Evolutionary conservation across 352 stramenopile genomes (phyloP).

Genomic region (Phytopythium cucurbitacearum): DNA sequence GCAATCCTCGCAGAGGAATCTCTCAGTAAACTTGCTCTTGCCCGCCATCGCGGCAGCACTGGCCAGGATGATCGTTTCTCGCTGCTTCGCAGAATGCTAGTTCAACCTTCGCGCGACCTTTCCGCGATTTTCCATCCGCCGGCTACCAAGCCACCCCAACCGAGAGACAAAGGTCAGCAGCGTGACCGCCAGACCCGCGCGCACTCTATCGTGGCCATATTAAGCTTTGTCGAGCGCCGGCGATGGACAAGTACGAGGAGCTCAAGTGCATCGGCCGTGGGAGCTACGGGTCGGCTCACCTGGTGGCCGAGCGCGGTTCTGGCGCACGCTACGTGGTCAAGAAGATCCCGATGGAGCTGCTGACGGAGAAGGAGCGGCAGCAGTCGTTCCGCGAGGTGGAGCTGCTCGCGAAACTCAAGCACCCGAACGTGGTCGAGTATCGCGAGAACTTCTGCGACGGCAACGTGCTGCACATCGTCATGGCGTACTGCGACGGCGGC

Average conservation of each 20-base stretch:
- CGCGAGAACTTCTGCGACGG: constrained; percentile 86
- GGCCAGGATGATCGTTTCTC: background rate
- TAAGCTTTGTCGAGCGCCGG: background rate
- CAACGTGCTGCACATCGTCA: constrained; percentile 91
- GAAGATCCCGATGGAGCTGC: constrained; percentile 85
- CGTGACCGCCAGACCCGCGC: no score
- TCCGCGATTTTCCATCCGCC: background rate
- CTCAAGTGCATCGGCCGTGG: constrained; percentile 70
- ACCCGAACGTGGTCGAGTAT: constrained; percentile 95
- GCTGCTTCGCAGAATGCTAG: background rate
- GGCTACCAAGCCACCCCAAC: background rate
- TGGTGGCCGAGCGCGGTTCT: constrained; percentile 37
- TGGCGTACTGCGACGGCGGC: constrained; percentile 94
- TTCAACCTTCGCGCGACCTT: constrained; percentile 7
- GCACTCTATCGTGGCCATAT: no score
- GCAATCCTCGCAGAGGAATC: no score
- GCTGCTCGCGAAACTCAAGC: constrained; percentile 86
- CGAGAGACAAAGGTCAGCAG: no score
- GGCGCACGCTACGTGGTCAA: constrained; percentile 62
- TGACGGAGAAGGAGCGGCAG: constrained; percentile 71
- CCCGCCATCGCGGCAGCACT: no score
- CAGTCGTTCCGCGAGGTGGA: constrained; percentile 85
- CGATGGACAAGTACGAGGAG: constrained; percentile 80
- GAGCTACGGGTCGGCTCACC: constrained; percentile 70
- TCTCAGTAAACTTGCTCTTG: no score